Conservation (phyloP, 371 early-diverging fungal genomes). For the Parasitella parasitica region DNA sequence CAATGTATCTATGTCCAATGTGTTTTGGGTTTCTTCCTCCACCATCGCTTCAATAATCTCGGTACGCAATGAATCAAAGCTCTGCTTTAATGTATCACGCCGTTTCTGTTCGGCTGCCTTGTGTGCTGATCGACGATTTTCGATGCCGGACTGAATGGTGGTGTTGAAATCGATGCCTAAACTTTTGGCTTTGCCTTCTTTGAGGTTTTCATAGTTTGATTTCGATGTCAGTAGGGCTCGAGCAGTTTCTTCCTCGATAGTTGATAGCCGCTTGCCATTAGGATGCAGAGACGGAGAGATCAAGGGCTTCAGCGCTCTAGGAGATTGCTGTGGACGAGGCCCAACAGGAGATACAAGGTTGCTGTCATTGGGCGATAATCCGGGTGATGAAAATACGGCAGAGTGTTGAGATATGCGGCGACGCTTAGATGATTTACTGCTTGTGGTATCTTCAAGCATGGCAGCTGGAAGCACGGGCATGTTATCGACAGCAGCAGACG, state of each 20-base stretch:
- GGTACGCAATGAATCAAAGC: slow-evolving; percentile 79
- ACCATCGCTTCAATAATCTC: slow-evolving; percentile 70
- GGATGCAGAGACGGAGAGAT: slow-evolving; percentile 57
- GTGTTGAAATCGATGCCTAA: slow-evolving; percentile 72
- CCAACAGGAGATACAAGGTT: slow-evolving; percentile 27
- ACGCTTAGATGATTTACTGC: slow-evolving; percentile 18
- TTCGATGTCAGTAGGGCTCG: slow-evolving; percentile 65
- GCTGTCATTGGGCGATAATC: slow-evolving; percentile 10
- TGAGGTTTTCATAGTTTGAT: slow-evolving; percentile 83
- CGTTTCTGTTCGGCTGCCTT: slow-evolving; percentile 94
- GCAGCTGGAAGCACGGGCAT: slow-evolving; percentile 44
- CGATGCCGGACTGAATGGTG: slow-evolving; percentile 72
- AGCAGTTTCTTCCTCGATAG: slow-evolving; percentile 51
- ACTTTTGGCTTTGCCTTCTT: slow-evolving; percentile 81
- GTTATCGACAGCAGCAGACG: slow-evolving; percentile 31
- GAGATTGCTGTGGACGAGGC: slow-evolving; percentile 32
- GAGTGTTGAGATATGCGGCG: slow-evolving; percentile 20
- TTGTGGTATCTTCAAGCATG: slow-evolving; percentile 26
- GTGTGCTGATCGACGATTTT: slow-evolving; percentile 77
- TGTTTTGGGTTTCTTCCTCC: slow-evolving; percentile 21
- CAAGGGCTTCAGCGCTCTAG: slow-evolving; percentile 44
- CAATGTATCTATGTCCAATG: slow-evolving; percentile 11
- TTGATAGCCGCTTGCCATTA: slow-evolving; percentile 34
- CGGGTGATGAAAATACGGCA: slow-evolving; percentile 8
- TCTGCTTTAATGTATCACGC: slow-evolving; percentile 84